Evolutionary conservation across 1,139 yeast species (phyloP).

Genomic region (Taphrina wiesneri): DNA sequence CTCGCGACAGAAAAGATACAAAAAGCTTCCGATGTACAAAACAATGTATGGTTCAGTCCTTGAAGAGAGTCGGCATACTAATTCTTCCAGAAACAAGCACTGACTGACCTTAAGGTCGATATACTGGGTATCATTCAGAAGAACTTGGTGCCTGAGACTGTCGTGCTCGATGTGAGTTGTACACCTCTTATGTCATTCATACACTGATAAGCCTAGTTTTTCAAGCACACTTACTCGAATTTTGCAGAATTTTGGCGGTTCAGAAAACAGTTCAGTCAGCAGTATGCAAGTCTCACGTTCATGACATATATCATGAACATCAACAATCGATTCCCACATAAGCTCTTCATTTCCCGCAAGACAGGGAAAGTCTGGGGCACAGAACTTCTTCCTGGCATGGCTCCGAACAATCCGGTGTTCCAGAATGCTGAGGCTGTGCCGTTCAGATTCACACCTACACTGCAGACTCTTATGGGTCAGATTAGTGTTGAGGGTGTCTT

Average conservation of each 20-base stretch:
- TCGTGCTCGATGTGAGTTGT: conserved; percentile 61
- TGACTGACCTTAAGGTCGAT: conserved; percentile 84
- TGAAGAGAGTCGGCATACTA: background rate
- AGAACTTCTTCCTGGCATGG: conserved; percentile 84
- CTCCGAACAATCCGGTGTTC: conserved; percentile 70
- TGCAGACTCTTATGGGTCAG: conserved; percentile 91
- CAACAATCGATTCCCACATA: conserved; percentile 89
- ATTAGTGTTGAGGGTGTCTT: conserved; percentile 88
- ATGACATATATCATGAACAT: conserved; percentile 95
- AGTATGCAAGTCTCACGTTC: conserved; percentile 92
- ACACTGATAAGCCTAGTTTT: conserved; percentile 45
- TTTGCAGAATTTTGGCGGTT: conserved; percentile 97
- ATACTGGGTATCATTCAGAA: conserved; percentile 87
- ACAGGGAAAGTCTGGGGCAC: conserved; percentile 93
- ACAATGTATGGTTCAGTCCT: conserved; percentile 32
- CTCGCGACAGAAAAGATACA: conserved; percentile 82
- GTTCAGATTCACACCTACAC: conserved; percentile 91
- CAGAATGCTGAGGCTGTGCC: conserved; percentile 95
- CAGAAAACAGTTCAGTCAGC: conserved; percentile 91
- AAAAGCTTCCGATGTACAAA: conserved; percentile 87
- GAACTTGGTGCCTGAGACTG: conserved; percentile 78
- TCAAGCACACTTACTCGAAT: conserved; percentile 63
- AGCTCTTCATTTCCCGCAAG: conserved; percentile 75
- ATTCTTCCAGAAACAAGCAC: conserved; percentile 64
- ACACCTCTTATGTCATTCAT: conserved; percentile 31